Conservation (phyloP, 2,329 filamentous ascomycete species). For the Hymenoscyphus linearis region DNA sequence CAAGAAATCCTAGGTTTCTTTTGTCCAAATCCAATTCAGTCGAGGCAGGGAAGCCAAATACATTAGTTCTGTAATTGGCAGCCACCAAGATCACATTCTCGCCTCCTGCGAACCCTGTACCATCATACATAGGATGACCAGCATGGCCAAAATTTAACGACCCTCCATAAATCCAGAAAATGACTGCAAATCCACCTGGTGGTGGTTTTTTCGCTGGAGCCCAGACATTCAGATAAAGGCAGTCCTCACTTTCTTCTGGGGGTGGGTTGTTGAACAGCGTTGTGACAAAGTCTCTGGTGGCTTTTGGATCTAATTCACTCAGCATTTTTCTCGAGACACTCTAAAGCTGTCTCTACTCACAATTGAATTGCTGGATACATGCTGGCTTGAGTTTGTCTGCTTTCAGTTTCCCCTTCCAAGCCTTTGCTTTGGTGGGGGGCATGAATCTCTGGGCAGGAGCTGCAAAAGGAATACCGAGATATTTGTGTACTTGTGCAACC, state of each 20-base stretch:
- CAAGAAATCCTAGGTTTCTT: slow-evolving; percentile 33
- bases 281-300: not conserved
- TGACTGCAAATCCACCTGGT: slow-evolving; percentile 28
- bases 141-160: slow-evolving; percentile 17
- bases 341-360: not conserved
- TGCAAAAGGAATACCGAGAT: slow-evolving; percentile 36
- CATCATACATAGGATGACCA: slow-evolving; percentile 12
- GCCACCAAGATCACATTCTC: slow-evolving; percentile 19
- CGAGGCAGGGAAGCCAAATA: slow-evolving; percentile 46
- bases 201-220: slow-evolving; percentile 13
- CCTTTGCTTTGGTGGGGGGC: slow-evolving; percentile 31
- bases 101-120: slow-evolving; percentile 12
- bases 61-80: slow-evolving; percentile 17
- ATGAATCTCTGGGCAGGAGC: slow-evolving; percentile 32
- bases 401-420: slow-evolving; percentile 6
- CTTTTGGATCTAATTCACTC: not conserved
- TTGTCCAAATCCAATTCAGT: slow-evolving; percentile 37
- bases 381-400: slow-evolving; percentile 8
- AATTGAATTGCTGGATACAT: slow-evolving; percentile 14
- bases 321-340: not conserved
- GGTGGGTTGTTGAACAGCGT: slow-evolving; percentile 7
- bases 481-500: slow-evolving; percentile 18
- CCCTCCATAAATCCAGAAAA: slow-evolving; percentile 40
- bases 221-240: slow-evolving; percentile 34
- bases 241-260: slow-evolving; percentile 30